phyloP scores from a whole-genome alignment of 805 yeast species.

The Ogataea neopini region DNA sequence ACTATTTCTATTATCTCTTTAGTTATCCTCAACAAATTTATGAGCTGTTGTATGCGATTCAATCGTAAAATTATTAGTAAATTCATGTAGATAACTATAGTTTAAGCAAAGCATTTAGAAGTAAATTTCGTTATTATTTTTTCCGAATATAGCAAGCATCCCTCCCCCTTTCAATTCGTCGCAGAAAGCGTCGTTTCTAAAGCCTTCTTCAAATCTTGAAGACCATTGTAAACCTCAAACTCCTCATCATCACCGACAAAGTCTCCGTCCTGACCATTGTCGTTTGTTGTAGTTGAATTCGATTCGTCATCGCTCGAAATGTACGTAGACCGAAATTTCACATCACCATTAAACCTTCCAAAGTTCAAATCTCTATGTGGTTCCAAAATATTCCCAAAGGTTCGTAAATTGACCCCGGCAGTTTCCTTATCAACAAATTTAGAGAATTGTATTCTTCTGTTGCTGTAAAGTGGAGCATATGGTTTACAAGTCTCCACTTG shows the following conservation, averaged over 20 bases:
- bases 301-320: not conserved
- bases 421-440: constrained; percentile 11
- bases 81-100: not conserved
- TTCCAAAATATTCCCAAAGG: constrained; percentile 17
- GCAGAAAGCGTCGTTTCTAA: constrained; percentile 7
- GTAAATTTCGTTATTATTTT: not conserved
- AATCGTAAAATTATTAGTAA: not conserved
- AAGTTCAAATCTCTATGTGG: constrained; percentile 19
- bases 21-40: not conserved
- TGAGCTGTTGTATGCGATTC: no score
- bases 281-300: not conserved
- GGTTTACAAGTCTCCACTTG: constrained; percentile 57
- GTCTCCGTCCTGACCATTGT: not conserved
- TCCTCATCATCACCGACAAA: not conserved
- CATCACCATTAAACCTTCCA: constrained; percentile 22
- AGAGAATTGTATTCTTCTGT: constrained; percentile 27
- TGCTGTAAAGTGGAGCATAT: constrained; percentile 28
- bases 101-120: not conserved
- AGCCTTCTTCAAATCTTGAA: constrained; percentile 9
- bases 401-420: constrained; percentile 11
- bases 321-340: constrained; percentile 14
- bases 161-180: not conserved
- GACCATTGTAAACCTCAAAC: constrained; percentile 6
- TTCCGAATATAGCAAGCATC: not conserved
- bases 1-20: not conserved